Evolutionary conservation across 2,329 filamentous ascomycete genomes (phyloP).

Genomic region (Tolypocladium endophyticum): DNA sequence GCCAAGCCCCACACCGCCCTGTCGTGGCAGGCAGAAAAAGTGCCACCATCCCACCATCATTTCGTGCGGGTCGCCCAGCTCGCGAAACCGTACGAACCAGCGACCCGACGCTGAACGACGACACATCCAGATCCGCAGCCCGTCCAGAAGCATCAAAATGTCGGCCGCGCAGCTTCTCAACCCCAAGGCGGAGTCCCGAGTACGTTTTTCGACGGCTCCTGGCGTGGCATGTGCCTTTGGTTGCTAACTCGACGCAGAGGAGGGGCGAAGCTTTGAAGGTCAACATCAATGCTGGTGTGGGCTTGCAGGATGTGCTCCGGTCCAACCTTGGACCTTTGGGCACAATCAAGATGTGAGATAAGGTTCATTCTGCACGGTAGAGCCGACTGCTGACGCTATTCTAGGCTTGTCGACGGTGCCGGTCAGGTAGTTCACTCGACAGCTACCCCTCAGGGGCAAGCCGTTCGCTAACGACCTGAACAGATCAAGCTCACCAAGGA

Average conservation of each 20-base stretch:
- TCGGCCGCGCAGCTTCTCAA: conserved; percentile 97
- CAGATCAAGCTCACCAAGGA: conserved; percentile 99
- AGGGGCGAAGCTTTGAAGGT: conserved; percentile 93
- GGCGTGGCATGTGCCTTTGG: conserved; percentile 8
- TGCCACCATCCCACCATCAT: conserved; percentile 16
- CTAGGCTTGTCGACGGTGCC: conserved; percentile 57
- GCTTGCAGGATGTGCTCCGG: conserved; percentile 85
- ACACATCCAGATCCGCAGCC: conserved; percentile 4
- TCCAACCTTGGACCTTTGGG: conserved; percentile 91
- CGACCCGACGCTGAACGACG: conserved; percentile 6
- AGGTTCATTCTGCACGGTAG: not conserved
- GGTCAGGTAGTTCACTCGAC: conserved; percentile 45
- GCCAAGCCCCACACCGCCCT: conserved; percentile 25
- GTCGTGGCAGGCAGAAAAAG: conserved; percentile 21
- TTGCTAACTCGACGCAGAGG: conserved; percentile 45
- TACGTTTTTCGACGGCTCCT: conserved; percentile 34
- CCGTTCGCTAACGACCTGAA: conserved; percentile 16
- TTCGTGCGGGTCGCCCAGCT: conserved; percentile 18
- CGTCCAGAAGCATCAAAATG: conserved; percentile 42
- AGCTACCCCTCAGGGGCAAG: conserved; percentile 14
- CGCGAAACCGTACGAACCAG: conserved; percentile 15
- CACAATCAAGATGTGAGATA: conserved; percentile 80
- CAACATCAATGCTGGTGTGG: conserved; percentile 95
- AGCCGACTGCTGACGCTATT: conserved; percentile 13
- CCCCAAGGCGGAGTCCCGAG: conserved; percentile 95